phyloP scores from a whole-genome alignment of 176 grass and related monocot species.

The Aegilops longissima region DNA sequence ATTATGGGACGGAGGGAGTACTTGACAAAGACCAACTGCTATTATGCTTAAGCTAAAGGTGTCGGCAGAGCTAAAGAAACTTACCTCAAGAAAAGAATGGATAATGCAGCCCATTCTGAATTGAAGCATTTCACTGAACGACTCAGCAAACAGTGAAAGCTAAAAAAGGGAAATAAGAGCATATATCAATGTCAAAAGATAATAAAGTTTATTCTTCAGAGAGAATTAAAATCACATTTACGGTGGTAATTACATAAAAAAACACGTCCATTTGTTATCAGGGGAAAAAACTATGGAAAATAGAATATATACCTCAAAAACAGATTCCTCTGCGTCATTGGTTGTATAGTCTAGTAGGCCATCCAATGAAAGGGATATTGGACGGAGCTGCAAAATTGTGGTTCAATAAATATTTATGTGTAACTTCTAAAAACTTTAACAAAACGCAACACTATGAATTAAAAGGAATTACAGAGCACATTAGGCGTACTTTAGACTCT shows the following conservation, averaged over 20 bases:
- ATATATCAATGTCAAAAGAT: neutral
- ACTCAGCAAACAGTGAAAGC: constrained; percentile 70
- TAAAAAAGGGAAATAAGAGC: constrained; percentile 29
- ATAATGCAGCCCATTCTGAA: constrained; percentile 66
- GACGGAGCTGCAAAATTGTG: constrained; percentile 48
- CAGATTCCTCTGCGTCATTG: constrained; percentile 63
- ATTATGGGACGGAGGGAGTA: no score
- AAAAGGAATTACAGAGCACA: constrained; percentile 13
- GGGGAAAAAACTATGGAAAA: neutral
- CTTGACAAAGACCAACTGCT: neutral
- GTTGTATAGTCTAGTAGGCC: constrained; percentile 69
- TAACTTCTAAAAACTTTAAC: neutral
- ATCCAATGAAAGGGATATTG: constrained; percentile 57
- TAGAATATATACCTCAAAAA: constrained; percentile 59
- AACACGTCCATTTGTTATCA: neutral
- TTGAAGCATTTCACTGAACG: constrained; percentile 79
- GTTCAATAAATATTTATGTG: constrained; percentile 5
- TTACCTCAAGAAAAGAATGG: constrained; percentile 70
- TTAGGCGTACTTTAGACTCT: constrained; percentile 60
- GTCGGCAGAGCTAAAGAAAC: neutral
- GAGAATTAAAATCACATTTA: neutral
- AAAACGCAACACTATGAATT: neutral
- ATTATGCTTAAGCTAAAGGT: constrained; percentile 12
- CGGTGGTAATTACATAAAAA: neutral
- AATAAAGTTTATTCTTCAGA: neutral